Evolutionary conservation across 176 grass and related monocot genomes (phyloP), one percentile per base, ranked within the genome.

Genomic region (Ampelocalamus luodianensis): DNA sequence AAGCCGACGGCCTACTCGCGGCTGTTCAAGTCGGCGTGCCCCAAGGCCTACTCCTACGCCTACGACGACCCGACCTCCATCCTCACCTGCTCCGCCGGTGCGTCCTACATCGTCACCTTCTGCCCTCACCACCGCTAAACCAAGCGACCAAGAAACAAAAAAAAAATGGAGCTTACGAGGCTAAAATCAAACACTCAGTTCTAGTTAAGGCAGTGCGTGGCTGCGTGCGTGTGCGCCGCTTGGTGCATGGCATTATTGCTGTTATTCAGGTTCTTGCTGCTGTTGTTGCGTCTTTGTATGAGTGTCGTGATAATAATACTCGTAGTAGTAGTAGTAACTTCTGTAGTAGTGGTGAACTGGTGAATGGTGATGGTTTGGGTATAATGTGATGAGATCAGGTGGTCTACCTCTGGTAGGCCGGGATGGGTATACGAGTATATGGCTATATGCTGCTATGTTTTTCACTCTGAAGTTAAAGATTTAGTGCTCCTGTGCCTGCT

Each of bases 21-120:
- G 84, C 84, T 99, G 5, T 99, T 99, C 97, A 99, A 99, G 83
- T 38, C 69, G 8, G 97, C 97, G 0, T 99, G 97, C 82, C 97
- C 97, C 17, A 92, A 86, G 86, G 97, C 97, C 0, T 99, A 99
- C 87, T 99, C 97, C 0, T 99, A 99, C 54, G 97, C 97, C 0
- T 99, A 99, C 29, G 97, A 99, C 44, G 97, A 99, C 20, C 90
- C 90, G 0, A 88, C 88, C 1, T 95, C 92, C 81, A 92, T 99
- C 79, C 88, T 96, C 43, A 99, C 97, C 77, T 99, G 96, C 89
- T 59, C 72, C 44, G 81, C 90, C 27, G 96, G 93, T 12, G 90
- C 90, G 1, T 94, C 93, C 81, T 99, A 96, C 88, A 81, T 94
- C 84, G 90, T 99, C 76, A 96, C 93, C 54, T 99, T 99, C 85